A percentile compares a stretch with the other conserved stretches of the same genome.
Conservation (phyloP, 495 filamentous ascomycete species). For the Chaetomium fimeti region DNA sequence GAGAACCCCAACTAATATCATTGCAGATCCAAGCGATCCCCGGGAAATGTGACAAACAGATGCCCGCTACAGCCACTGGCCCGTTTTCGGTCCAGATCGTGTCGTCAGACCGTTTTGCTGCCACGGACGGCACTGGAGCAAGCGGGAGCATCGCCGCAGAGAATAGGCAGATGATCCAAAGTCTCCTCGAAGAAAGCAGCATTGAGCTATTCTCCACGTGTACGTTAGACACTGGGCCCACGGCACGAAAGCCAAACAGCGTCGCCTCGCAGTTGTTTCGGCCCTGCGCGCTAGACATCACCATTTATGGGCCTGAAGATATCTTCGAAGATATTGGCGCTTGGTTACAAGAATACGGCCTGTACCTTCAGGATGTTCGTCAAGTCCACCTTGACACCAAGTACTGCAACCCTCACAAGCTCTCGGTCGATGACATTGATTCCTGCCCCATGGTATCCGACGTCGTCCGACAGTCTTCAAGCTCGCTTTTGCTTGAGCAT, state of each 20-base stretch:
- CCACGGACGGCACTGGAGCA: slow-evolving; percentile 2
- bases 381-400: slow-evolving; percentile 34
- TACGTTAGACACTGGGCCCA: not conserved
- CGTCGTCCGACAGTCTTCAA: not conserved
- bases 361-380: slow-evolving; percentile 45
- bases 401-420: slow-evolving; percentile 48
- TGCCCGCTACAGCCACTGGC: not conserved
- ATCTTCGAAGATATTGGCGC: slow-evolving; percentile 36
- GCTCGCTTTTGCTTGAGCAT: slow-evolving; percentile 6
- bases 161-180: slow-evolving; percentile 4
- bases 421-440: slow-evolving; percentile 34
- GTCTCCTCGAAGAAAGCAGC: slow-evolving; percentile 4
- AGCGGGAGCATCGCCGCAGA: not conserved
- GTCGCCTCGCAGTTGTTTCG: not conserved
- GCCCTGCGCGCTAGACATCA: slow-evolving; percentile 27
- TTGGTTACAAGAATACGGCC: slow-evolving; percentile 35
- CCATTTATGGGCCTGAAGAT: slow-evolving; percentile 33
- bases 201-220: not conserved
- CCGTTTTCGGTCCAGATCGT: slow-evolving; percentile 4
- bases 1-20: not conserved
- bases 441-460: slow-evolving; percentile 13
- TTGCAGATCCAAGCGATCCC: not conserved
- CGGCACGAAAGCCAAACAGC: not conserved
- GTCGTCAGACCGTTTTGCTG: not conserved
- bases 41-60: slow-evolving; percentile 1